Evolutionary conservation across 345 rosid species (phyloP).

Genomic region (Eucalyptus tenuipes): DNA sequence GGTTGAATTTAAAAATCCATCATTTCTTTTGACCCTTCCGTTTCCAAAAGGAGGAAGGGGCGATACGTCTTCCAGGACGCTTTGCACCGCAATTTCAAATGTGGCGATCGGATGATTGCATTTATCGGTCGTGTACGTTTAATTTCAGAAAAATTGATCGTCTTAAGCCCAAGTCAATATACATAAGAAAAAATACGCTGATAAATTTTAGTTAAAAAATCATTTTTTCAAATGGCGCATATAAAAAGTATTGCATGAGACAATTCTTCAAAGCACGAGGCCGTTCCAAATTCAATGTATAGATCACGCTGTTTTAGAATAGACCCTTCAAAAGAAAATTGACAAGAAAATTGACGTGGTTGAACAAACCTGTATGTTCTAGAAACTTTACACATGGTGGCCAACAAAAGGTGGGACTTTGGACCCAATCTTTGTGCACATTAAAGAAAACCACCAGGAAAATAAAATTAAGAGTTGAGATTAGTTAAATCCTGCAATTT

Average conservation of each 20-base stretch:
- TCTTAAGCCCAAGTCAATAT: not conserved
- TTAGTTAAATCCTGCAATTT: not conserved
- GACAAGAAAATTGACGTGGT: not conserved
- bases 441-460: not conserved
- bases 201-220: not conserved
- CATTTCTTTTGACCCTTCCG: not conserved
- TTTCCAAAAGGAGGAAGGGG: not conserved
- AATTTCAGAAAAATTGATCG: not conserved
- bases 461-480: not conserved
- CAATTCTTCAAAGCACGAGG: not conserved
- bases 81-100: not conserved
- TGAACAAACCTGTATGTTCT: not conserved
- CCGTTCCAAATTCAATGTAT: not conserved
- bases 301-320: not conserved
- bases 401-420: not conserved
- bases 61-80: not conserved
- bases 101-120: not conserved
- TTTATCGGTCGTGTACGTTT: not conserved
- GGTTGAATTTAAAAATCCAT: not conserved
- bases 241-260: not conserved
- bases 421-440: not conserved
- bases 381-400: not conserved
- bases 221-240: not conserved
- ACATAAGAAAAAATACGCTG: not conserved
- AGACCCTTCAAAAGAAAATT: not conserved